Base-by-base conservation (phyloP, 164 flowering plant species). In the Platanus orientalis region DNA sequence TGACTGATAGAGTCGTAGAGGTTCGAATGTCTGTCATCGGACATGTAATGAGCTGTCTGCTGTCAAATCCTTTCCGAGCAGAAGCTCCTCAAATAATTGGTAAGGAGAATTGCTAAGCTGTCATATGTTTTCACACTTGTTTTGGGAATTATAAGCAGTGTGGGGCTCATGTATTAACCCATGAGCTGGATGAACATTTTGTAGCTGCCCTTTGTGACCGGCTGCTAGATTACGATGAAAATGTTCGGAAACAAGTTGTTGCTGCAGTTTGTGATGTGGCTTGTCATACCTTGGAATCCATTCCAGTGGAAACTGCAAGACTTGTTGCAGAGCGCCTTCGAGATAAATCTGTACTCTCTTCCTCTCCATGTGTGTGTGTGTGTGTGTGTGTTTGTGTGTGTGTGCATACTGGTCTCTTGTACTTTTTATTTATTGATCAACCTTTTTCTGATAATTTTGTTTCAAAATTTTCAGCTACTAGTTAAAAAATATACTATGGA, bases 401-500 rank as follows among this genome's bases (percentile, higher is more conserved):
- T n/a, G n/a, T n/a, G n/a, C n/a, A n/a, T n/a, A n/a, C n/a, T n/a
- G n/a, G n/a, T 61, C 16, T 30, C 2, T 10, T 40, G 9, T 12
- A 14, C 25, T 6, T 7, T 58, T 12, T 40, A 16, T 4, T 2
- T 32, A 28, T 55, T 47, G 7, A 19, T 24, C 42, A 3, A 63
- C 34, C 32, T 62, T 24, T 0, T 56, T 45, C 19, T 54, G 61
- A 53, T 57, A 12, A 23, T 29, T 69, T 54, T 56, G 19, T 36
- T 40, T 65, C 48, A 60, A 51, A 24, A 59, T 52, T 25, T 83
- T 34, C 90, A 95, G 99, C 57, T 84, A 42, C 80, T 80, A 60
- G 99, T 95, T 52, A 95, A 88, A 74, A 85, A 68, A 58, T 89
- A 88, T 73, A 84, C 99, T 6, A 73, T 91, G 92, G 99, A 94